These are phyloP conservation scores for Pistacia vera DNA, from an alignment of 345 rosid species.

Conservation along the genomic window DNA sequence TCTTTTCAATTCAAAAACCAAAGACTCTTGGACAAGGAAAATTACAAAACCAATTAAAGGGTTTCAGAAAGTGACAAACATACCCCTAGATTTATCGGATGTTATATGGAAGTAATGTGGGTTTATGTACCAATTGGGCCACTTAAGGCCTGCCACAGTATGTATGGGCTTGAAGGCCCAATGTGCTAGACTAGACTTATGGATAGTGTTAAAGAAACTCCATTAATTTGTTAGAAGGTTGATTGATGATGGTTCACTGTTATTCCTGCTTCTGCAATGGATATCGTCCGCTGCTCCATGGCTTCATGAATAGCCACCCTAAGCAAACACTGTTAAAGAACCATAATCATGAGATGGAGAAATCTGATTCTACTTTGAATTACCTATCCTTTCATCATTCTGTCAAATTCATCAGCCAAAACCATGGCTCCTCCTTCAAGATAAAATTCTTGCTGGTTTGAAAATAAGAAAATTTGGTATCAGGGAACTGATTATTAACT, in stretches of 20 bases:
- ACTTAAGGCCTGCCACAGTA: too few relatives aligned
- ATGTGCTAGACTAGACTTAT: too few relatives aligned
- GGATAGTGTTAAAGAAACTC: too few relatives aligned
- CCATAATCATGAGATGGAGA: not conserved
- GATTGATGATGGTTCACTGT: constrained; percentile 25
- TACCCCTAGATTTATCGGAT: too few relatives aligned
- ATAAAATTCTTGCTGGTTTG: constrained; percentile 86
- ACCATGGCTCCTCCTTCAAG: constrained; percentile 99
- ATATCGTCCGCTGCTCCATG: constrained; percentile 98
- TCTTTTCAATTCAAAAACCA: not conserved
- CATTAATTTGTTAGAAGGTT: too few relatives aligned
- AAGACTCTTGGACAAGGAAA: not conserved
- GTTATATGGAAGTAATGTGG: too few relatives aligned
- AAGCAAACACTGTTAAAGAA: constrained; percentile 9
- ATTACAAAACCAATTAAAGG: too few relatives aligned
- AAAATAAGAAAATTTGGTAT: constrained; percentile 7
- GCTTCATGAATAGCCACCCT: constrained; percentile 99
- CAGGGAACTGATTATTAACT: constrained; percentile 14
- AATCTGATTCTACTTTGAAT: constrained; percentile 9
- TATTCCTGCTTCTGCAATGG: constrained; percentile 98
- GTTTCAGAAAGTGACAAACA: too few relatives aligned
- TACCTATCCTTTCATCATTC: constrained; percentile 99
- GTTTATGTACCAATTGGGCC: too few relatives aligned
- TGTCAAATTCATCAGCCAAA: constrained; percentile 96
- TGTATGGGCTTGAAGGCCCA: too few relatives aligned